Base-by-base conservation (phyloP, 441 rosid genomes). In the Adansonia gregorii region DNA sequence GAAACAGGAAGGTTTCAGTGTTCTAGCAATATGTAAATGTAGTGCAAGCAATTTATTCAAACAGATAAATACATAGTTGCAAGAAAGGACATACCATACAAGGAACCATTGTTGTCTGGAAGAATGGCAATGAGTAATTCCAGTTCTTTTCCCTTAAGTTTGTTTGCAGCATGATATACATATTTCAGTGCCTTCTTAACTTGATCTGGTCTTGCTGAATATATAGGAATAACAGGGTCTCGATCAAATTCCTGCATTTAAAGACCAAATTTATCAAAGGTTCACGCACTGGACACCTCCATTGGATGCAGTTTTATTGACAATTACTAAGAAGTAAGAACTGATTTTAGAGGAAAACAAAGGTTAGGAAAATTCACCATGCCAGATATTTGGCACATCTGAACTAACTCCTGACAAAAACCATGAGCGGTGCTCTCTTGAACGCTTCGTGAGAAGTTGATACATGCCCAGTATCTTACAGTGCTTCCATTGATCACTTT, bases 401-500 rank as follows among this genome's bases (percentile, higher is more conserved):
- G 83, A 45, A 75, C 84, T 66, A 84, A 78, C 71, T 84, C 78
- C 15, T 81, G 81, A 71, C 87, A 84, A 63, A 86, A 86, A 15
- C 79, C 65, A 1, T 9, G 74, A 15, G 84, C 87, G 27, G 55
- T 75, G 77, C 74, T 79, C 39, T 80, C 86, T 72, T 82, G 83
- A 46, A 84, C 84, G 15, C 66, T 70, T 54, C 80, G 66, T 0
- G 84, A 82, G 80, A 86, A 84, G 86, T 86, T 86, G 48, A 86
- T 81, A 67, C 89, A 82, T 46, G 85, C 78, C 87, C 89, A 86
- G 39, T 81, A 75, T 65, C 71, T 81, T n/a, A 86, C 82, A 43
- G 27, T 80, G 71, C 87, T 78, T 72, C 89, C 89, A 80, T 86
- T 84, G 48, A 86, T 76, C 81, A 86, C 82, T 82, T 86, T 86